Conservation (phyloP, 371 early-diverging fungal species). For the Paramicrosporidium saccamoebae region DNA sequence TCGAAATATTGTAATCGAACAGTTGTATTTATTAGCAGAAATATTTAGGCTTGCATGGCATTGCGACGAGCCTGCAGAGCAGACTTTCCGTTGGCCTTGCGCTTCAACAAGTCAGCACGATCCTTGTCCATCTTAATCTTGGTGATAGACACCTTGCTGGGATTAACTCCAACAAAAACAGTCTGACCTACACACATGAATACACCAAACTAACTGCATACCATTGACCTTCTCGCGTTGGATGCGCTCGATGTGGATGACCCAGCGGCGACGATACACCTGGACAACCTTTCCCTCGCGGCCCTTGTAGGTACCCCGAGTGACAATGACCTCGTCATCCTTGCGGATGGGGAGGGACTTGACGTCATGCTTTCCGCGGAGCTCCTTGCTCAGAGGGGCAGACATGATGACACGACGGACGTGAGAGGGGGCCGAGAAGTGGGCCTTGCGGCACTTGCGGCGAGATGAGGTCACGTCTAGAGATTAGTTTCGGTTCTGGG, state of each 20-base stretch:
- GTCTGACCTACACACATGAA: slow-evolving; percentile 13
- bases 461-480: slow-evolving; percentile 66
- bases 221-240: slow-evolving; percentile 88
- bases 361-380: slow-evolving; percentile 77
- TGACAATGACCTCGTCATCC: slow-evolving; percentile 84
- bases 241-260: slow-evolving; percentile 88
- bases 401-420: slow-evolving; percentile 84
- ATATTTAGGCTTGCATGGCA: too few species aligned
- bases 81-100: slow-evolving; percentile 14
- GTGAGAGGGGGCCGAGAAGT: slow-evolving; percentile 84
- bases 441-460: slow-evolving; percentile 88
- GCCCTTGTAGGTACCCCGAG: slow-evolving; percentile 83
- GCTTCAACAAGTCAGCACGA: slow-evolving; percentile 45
- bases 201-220: slow-evolving; percentile 4
- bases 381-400: slow-evolving; percentile 81
- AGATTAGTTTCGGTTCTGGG: not conserved
- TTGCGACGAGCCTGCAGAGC: too few species aligned
- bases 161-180: slow-evolving; percentile 73
- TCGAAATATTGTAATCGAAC: too few species aligned
- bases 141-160: slow-evolving; percentile 87
- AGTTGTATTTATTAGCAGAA: too few species aligned
- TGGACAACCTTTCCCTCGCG: slow-evolving; percentile 80
- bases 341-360: slow-evolving; percentile 83
- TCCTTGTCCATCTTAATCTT: slow-evolving; percentile 81
- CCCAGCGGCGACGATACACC: slow-evolving; percentile 91